Conservation (phyloP, 164 flowering plant genomes). For the Dillenia suffruticosa region DNA sequence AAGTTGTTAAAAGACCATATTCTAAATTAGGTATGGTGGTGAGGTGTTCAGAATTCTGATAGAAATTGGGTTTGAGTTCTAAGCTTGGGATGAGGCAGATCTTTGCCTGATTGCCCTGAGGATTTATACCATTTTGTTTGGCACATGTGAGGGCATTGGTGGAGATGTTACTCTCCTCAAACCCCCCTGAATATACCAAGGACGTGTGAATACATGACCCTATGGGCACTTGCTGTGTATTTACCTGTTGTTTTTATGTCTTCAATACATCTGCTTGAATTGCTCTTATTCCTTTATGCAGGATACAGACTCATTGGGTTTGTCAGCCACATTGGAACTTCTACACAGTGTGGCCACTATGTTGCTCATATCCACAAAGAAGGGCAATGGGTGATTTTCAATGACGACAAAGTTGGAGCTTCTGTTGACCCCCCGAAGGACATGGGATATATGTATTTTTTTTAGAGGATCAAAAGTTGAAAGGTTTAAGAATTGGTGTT, state of each 20-base stretch:
- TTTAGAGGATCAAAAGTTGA: conserved; percentile 62
- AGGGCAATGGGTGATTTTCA: conserved; percentile 92
- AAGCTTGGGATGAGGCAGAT: no score
- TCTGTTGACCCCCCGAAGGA: conserved; percentile 88
- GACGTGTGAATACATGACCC: no score
- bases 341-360: conserved; percentile 97
- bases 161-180: not conserved
- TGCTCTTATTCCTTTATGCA: conserved; percentile 27
- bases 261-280: not conserved
- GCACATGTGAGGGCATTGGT: no score
- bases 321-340: conserved; percentile 97
- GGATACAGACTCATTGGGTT: conserved; percentile 89
- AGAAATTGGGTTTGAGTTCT: no score
- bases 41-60: no score
- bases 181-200: no score
- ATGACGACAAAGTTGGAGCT: conserved; percentile 85
- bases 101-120: no score
- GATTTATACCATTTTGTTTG: no score
- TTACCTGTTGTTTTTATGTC: not conserved
- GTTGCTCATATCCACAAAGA: conserved; percentile 91
- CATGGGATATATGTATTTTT: conserved; percentile 96
- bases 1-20: no score
- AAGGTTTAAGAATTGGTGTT: not conserved
- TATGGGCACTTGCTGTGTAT: no score
- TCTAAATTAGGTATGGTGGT: no score